phyloP scores from a whole-genome alignment of 495 filamentous ascomycete species.

The Aspergillus bridgeri region DNA sequence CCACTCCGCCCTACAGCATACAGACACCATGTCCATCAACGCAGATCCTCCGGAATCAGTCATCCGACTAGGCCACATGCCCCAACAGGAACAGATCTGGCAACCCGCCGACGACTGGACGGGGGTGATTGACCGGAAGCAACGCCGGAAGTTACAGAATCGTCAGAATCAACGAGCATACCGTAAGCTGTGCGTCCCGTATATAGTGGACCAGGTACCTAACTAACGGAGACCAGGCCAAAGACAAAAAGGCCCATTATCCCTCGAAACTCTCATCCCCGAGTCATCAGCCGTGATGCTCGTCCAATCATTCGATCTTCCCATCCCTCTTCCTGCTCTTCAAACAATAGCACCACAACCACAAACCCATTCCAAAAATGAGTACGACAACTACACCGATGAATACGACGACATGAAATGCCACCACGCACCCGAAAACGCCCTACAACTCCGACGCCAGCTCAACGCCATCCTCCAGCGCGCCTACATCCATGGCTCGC shows the following conservation, averaged over 20 bases:
- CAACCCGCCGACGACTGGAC: conserved; percentile 18
- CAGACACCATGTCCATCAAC: not conserved
- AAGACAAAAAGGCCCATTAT: conserved; percentile 7
- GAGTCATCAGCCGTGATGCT: not conserved
- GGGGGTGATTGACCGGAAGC: conserved; percentile 12
- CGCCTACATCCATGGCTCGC: conserved; percentile 5
- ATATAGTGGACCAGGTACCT: not conserved
- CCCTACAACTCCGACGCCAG: conserved; percentile 6
- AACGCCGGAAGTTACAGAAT: conserved; percentile 17
- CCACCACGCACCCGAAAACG: not conserved
- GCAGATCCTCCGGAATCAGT: not conserved
- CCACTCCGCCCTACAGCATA: too few species aligned
- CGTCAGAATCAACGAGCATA: conserved; percentile 17
- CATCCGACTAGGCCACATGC: conserved; percentile 14
- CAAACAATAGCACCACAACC: not conserved
- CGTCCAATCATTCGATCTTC: not conserved
- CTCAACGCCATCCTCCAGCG: not conserved
- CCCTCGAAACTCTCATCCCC: too few species aligned
- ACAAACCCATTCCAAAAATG: too few species aligned
- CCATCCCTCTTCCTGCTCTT: too few species aligned
- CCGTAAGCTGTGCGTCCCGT: conserved; percentile 6
- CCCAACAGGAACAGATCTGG: conserved; percentile 12
- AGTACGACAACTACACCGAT: too few species aligned
- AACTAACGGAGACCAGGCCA: not conserved
- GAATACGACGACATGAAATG: conserved; percentile 1